These are phyloP conservation scores for Penicillium flavigenum DNA, from an alignment of 495 filamentous ascomycete species.

Conservation along the genomic window DNA sequence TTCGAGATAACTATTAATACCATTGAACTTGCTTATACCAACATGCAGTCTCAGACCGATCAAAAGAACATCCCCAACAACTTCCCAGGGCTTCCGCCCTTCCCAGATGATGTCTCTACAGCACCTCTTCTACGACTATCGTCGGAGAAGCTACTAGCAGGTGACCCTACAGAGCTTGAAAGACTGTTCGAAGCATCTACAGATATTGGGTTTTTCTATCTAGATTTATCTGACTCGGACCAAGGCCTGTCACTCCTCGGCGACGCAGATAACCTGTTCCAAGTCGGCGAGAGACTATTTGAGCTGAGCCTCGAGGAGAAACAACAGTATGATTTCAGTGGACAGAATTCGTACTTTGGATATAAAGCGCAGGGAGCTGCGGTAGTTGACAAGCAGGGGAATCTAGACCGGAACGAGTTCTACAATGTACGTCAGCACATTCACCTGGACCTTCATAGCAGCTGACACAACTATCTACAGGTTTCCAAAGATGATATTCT, in stretches of 20 bases:
- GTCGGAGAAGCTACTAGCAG: constrained; percentile 45
- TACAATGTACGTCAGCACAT: constrained; percentile 51
- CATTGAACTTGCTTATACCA: background rate
- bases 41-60: background rate
- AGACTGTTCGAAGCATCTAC: constrained; percentile 49
- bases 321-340: constrained; percentile 49
- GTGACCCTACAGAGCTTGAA: constrained; percentile 41
- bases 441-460: background rate
- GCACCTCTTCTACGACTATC: constrained; percentile 57
- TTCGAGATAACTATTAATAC: background rate
- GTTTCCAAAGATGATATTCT: constrained; percentile 56
- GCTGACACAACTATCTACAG: constrained; percentile 21
- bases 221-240: constrained; percentile 48
- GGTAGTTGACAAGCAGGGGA: constrained; percentile 53
- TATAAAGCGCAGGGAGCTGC: constrained; percentile 57
- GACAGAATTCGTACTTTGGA: constrained; percentile 45
- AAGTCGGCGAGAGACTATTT: constrained; percentile 47
- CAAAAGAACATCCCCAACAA: constrained; percentile 8
- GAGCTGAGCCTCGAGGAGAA: constrained; percentile 53
- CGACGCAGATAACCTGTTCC: constrained; percentile 49
- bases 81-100: constrained; percentile 46
- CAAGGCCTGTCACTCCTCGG: constrained; percentile 40
- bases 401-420: constrained; percentile 58
- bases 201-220: constrained; percentile 64
- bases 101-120: constrained; percentile 53